Percentiles rank a stretch among this genome's conserved stretches.
Evolutionary conservation across 1,139 yeast species (phyloP).

Genomic region (Dujonia santamariae): DNA sequence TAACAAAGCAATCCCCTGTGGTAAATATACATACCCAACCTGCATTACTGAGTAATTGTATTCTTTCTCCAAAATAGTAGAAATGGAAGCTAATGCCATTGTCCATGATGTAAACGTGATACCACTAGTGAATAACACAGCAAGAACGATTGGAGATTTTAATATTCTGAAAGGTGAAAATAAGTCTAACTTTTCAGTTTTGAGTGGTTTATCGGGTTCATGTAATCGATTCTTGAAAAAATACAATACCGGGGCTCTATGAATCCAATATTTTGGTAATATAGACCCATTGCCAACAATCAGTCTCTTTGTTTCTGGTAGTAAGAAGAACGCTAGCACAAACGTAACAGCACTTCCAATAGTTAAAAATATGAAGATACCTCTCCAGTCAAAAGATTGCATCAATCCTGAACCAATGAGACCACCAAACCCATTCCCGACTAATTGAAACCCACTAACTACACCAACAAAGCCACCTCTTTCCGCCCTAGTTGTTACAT

Average conservation of each 20-base stretch:
- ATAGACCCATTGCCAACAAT: conserved; percentile 41
- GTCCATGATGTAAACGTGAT: conserved; percentile 39
- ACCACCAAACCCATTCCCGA: conserved; percentile 41
- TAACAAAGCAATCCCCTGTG: conserved; percentile 35
- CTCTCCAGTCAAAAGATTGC: conserved; percentile 32
- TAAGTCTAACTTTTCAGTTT: conserved; percentile 26
- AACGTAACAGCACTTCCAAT: conserved; percentile 35
- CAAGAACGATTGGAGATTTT: conserved; percentile 19
- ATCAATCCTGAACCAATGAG: conserved; percentile 37
- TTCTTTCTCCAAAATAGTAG: conserved; percentile 26
- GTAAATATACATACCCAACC: conserved; percentile 37
- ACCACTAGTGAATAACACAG: conserved; percentile 30
- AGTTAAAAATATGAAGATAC: conserved; percentile 35
- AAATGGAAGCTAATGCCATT: conserved; percentile 30
- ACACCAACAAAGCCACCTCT: conserved; percentile 41
- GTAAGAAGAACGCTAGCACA: conserved; percentile 17
- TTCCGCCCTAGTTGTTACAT: conserved; percentile 32
- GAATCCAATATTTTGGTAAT: conserved; percentile 18
- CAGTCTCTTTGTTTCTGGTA: conserved; percentile 37
- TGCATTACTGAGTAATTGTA: conserved; percentile 33
- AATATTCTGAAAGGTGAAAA: conserved; percentile 30
- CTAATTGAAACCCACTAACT: conserved; percentile 32
- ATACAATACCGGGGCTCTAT: conserved; percentile 22
- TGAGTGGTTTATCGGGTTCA: no score
- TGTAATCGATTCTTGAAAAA: conserved; percentile 27